phyloP scores from a whole-genome alignment of 106 monocot genomes.

The Posidonia australis region DNA sequence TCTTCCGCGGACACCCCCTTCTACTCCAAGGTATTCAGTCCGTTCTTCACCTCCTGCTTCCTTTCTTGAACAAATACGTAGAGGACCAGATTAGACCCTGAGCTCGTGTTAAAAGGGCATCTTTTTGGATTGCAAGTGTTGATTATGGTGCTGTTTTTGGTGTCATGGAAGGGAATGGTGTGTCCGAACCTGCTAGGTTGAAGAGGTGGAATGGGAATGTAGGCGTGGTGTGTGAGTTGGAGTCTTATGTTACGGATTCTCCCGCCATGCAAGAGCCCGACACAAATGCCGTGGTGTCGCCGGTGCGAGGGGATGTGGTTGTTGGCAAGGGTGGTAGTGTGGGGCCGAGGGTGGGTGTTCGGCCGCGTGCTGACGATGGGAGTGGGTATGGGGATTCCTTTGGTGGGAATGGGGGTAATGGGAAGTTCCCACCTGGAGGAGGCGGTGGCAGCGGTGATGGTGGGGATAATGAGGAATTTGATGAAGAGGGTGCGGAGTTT shows the following conservation, averaged over 20 bases:
- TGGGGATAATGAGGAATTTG: constrained; percentile 18
- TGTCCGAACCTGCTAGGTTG: not conserved
- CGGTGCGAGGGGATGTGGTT: not conserved
- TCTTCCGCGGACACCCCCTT: too few relatives aligned
- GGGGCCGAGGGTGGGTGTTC: not conserved
- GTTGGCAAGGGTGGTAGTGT: not conserved
- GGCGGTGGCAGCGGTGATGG: constrained; percentile 26
- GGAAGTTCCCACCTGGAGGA: constrained; percentile 23
- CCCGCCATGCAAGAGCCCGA: not conserved
- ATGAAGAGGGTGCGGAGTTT: constrained; percentile 48
- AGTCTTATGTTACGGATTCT: not conserved
- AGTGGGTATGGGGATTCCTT: not conserved
- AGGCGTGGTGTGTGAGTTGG: constrained; percentile 1
- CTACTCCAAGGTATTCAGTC: too few relatives aligned
- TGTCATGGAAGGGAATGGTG: not conserved
- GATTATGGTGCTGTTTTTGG: not conserved
- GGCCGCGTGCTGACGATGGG: not conserved
- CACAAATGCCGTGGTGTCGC: not conserved
- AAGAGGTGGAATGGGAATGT: not conserved
- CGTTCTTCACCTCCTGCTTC: too few relatives aligned
- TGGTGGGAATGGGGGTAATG: constrained; percentile 5
- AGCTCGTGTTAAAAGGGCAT: too few relatives aligned
- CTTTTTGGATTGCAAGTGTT: too few relatives aligned
- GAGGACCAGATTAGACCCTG: too few relatives aligned
- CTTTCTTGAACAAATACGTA: too few relatives aligned